Percentiles rank a stretch among this genome's conserved stretches.
Conservation (phyloP, 768 basidiomycete species). For the Boletus rufocinnamomeus region DNA sequence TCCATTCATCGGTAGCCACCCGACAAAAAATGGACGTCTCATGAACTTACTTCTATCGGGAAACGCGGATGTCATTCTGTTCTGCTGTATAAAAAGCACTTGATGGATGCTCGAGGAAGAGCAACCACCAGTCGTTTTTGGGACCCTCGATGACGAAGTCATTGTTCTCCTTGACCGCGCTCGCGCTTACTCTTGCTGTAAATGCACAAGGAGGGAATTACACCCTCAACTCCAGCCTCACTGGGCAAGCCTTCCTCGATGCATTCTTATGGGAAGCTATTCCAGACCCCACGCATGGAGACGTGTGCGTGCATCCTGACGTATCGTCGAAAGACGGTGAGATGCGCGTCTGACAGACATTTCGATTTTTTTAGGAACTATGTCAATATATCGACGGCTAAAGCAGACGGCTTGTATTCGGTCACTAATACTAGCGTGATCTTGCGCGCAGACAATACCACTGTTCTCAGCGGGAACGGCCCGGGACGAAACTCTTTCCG, state of each 20-base stretch:
- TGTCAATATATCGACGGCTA: conserved; percentile 49
- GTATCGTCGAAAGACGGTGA: neutral
- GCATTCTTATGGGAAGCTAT: conserved; percentile 29
- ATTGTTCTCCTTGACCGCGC: neutral
- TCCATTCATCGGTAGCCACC: neutral
- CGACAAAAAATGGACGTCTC: neutral
- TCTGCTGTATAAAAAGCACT: neutral
- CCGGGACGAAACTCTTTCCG: conserved; percentile 38
- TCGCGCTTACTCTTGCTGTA: neutral
- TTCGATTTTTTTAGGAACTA: conserved; percentile 37
- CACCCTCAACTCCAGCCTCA: conserved; percentile 42
- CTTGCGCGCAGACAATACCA: conserved; percentile 35
- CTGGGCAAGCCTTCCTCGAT: conserved; percentile 50
- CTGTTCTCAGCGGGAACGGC: conserved; percentile 25
- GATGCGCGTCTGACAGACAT: neutral
- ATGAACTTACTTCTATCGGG: neutral
- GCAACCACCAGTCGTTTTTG: neutral
- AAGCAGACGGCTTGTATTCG: conserved; percentile 55
- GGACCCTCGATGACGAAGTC: neutral
- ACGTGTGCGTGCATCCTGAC: conserved; percentile 17
- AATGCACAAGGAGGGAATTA: conserved; percentile 5
- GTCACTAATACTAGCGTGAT: conserved; percentile 42
- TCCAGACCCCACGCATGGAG: conserved; percentile 34
- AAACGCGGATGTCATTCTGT: neutral
- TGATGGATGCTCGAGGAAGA: neutral